Evolutionary conservation across 2,329 filamentous ascomycete species (phyloP).

Genomic region (Cadophora luteo-olivacea): DNA sequence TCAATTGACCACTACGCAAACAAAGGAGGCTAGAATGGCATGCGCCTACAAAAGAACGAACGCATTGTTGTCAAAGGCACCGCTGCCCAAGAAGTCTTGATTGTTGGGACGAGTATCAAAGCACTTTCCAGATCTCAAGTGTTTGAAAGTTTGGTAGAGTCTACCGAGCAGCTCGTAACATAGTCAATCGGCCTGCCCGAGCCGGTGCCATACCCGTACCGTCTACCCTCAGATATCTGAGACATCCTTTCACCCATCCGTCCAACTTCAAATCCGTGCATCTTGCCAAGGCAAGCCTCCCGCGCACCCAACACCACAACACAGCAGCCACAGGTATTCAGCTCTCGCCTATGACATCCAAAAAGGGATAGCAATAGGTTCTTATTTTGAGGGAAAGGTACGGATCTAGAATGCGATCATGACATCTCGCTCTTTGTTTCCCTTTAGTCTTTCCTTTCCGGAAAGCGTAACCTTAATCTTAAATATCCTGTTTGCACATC

Average conservation of each 20-base stretch:
- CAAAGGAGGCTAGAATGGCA: background rate
- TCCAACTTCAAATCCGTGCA: background rate
- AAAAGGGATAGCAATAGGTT: background rate
- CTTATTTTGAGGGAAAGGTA: background rate
- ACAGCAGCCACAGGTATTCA: background rate
- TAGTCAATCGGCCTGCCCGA: slow-evolving; percentile 3
- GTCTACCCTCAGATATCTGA: background rate
- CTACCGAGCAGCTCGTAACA: no score
- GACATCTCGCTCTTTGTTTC: background rate
- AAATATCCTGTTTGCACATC: slow-evolving; percentile 1
- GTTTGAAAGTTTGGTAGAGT: no score
- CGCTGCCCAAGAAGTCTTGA: background rate
- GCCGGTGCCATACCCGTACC: background rate
- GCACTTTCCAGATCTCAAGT: background rate
- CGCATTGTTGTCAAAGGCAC: background rate
- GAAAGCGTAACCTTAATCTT: slow-evolving; percentile 1
- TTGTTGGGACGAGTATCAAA: background rate
- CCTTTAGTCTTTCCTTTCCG: background rate
- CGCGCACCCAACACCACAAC: background rate
- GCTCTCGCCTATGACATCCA: background rate
- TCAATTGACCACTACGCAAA: background rate
- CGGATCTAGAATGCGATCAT: background rate
- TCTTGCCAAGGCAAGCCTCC: background rate
- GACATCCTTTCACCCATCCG: background rate
- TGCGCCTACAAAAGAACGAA: background rate